These are phyloP conservation scores for Pichia sp. DNA, from an alignment of 1,139 yeast genomes.

Conservation along the genomic window DNA sequence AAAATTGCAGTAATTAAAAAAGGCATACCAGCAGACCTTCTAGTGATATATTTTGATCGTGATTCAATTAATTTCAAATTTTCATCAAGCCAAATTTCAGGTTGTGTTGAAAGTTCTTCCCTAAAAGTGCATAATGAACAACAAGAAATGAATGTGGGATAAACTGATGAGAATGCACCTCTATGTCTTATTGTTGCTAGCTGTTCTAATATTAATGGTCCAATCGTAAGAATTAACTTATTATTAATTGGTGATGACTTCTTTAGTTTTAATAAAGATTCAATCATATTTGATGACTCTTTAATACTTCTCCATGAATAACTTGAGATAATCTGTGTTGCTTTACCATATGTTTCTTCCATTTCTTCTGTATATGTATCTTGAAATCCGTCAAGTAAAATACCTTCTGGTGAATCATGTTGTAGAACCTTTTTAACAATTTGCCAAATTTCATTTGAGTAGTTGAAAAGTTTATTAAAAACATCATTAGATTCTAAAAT, in stretches of 20 bases:
- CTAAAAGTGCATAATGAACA: conserved; percentile 45
- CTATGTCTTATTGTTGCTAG: conserved; percentile 73
- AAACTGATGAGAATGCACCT: conserved; percentile 85
- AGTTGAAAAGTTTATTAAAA: conserved; percentile 20
- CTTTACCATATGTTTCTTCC: conserved; percentile 41
- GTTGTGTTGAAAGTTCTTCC: conserved; percentile 26
- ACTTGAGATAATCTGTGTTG: conserved; percentile 57
- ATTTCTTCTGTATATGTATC: conserved; percentile 31
- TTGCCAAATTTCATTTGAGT: conserved; percentile 44
- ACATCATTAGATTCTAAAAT: neutral
- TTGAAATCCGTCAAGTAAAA: conserved; percentile 40
- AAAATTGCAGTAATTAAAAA: conserved; percentile 67
- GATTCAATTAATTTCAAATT: conserved; percentile 48
- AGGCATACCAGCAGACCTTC: conserved; percentile 92
- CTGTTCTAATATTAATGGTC: conserved; percentile 56
- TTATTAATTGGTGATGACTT: conserved; percentile 27
- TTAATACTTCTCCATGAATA: conserved; percentile 84
- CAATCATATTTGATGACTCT: conserved; percentile 58
- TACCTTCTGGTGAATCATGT: conserved; percentile 64
- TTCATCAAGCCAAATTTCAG: conserved; percentile 50
- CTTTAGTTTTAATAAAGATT: conserved; percentile 32
- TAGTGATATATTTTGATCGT: conserved; percentile 62
- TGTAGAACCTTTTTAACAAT: conserved; percentile 49
- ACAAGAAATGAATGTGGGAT: conserved; percentile 66
- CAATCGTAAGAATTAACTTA: conserved; percentile 29